phyloP scores from a whole-genome alignment of 441 rosid genomes.

The Pelargonium myrrhifolium region DNA sequence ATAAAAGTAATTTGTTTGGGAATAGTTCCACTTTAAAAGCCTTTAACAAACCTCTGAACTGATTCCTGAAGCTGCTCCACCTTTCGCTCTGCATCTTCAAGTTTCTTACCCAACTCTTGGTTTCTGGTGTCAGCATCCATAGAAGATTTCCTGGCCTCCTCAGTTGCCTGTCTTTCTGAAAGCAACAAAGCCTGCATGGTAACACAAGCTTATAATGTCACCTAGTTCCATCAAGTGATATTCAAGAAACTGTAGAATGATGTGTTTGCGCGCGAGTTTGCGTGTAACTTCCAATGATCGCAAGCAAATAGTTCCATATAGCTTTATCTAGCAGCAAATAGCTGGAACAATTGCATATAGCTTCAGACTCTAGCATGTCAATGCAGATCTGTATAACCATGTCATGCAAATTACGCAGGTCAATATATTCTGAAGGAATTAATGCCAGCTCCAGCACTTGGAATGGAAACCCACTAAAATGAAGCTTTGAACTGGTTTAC shows the following conservation, averaged over 20 bases:
- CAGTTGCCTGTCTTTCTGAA: slow-evolving; percentile 61
- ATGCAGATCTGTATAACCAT: neutral
- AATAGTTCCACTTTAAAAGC: slow-evolving; percentile 2
- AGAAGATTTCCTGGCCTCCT: slow-evolving; percentile 57
- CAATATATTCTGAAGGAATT: neutral
- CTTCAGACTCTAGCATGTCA: neutral
- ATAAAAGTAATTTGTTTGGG: neutral
- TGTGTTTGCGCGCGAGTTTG: neutral
- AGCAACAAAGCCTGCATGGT: slow-evolving; percentile 52
- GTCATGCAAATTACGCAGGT: neutral
- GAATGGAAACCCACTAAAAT: neutral
- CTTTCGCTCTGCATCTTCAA: slow-evolving; percentile 65
- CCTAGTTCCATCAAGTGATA: neutral
- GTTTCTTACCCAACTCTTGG: slow-evolving; percentile 64
- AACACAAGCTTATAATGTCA: slow-evolving; percentile 23
- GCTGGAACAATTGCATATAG: neutral
- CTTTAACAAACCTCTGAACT: slow-evolving; percentile 72
- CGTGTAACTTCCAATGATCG: neutral
- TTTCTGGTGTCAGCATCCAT: slow-evolving; percentile 60
- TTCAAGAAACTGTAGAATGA: neutral
- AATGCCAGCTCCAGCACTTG: neutral
- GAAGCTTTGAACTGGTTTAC: neutral
- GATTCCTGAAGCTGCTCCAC: slow-evolving; percentile 95
- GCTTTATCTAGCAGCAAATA: neutral
- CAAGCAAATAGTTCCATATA: neutral